These are phyloP conservation scores for Alternaria alternata DNA, from an alignment of 2,329 filamentous ascomycete species.

Conservation along the genomic window DNA sequence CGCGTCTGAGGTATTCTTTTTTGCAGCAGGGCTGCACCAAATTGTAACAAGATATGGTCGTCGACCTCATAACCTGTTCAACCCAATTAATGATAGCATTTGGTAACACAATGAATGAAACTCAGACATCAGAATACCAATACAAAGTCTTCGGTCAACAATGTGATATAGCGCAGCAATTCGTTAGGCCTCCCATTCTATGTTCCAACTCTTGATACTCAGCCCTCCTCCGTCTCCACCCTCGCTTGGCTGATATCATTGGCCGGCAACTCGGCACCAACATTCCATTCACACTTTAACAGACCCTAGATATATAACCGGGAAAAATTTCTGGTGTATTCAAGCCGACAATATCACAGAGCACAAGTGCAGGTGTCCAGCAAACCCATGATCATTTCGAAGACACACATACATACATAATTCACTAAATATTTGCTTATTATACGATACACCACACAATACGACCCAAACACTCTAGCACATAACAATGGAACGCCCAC, in stretches of 20 bases:
- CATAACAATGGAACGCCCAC: conserved; percentile 18
- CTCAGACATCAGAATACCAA: background rate
- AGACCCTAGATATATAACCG: background rate
- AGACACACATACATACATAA: background rate
- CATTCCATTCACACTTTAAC: background rate
- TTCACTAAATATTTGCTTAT: background rate
- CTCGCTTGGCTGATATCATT: conserved; percentile 24
- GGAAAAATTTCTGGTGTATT: background rate
- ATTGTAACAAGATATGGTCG: background rate
- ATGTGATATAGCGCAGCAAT: background rate
- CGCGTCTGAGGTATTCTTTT: background rate
- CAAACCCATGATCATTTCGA: background rate
- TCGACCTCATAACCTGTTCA: background rate
- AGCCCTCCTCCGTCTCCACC: conserved; percentile 1
- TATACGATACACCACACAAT: background rate
- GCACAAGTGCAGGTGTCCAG: background rate
- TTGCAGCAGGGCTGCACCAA: background rate
- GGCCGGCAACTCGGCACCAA: conserved; percentile 17
- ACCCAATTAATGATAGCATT: background rate
- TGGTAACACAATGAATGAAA: background rate
- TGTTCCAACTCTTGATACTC: background rate
- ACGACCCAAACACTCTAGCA: background rate
- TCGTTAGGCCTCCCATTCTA: background rate
- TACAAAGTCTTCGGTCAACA: background rate
- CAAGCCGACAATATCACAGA: background rate